Evolutionary conservation across 2,329 filamentous ascomycete species (phyloP), one percentile per base, ranked within the genome.

Genomic region (Xylaria multiplex): DNA sequence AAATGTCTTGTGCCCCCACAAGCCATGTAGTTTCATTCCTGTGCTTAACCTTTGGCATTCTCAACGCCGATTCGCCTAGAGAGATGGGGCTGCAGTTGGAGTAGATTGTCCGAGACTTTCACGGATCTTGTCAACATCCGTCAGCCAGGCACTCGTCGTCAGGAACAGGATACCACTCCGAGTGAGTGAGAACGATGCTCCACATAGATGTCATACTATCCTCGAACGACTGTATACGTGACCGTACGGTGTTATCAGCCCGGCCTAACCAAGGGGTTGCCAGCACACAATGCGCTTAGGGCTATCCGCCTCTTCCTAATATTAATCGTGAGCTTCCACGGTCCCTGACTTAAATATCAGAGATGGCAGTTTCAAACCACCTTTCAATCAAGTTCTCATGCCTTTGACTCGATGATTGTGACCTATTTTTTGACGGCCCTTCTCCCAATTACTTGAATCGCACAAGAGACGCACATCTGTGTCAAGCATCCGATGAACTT

Each of bases 381-480:
- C 70, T 55, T 50, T 46, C 63, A 70, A 58, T 59, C 67, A 66
- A 66, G 64, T 59, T 30, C 59, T 67, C 56, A 30, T 52, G 59
- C 43, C 54, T 55, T 60, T 64, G 48, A 61, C 37, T 65, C 54
- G 43, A 32, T 65, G 63, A 14, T 60, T 72, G 69, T 69, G 65
- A 72, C 70, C 37, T 19, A 19, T 27, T 27, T 64, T 70, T 69
- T 69, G 65, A 69, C 68, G 64, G 54, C 56, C 58, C 68, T 63
- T 54, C 64, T 66, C 66, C 67, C 50, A 62, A 55, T 43, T 50
- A 43, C 57, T 43, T 71, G 61, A 62, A 64, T 54, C 67, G 27
- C 62, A 64, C 70, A 70, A 66, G 59, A 43, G 69, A 69, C 64
- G 70, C 69, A 66, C 65, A 65, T 37, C 14, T 24, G 24, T 62